These are phyloP conservation scores for Talaromyces borbonicus DNA, from an alignment of 495 filamentous ascomycete species.

Conservation along the genomic window DNA sequence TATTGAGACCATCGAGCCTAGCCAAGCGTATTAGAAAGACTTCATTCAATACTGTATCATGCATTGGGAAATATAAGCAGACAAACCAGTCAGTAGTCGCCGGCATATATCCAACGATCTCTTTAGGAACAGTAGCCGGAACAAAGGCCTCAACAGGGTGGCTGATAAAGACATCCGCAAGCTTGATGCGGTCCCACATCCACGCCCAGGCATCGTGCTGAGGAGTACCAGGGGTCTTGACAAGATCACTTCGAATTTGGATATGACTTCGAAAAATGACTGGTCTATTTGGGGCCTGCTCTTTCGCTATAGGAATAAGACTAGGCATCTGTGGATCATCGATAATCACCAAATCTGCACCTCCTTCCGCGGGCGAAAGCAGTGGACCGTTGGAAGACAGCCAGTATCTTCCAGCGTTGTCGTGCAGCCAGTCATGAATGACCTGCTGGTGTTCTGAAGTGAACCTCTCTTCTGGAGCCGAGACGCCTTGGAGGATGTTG, in stretches of 20 bases:
- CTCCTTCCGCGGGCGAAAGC: constrained; percentile 54
- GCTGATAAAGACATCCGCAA: constrained; percentile 72
- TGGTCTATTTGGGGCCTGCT: constrained; percentile 59
- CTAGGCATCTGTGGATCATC: constrained; percentile 88
- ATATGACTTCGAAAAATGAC: constrained; percentile 77
- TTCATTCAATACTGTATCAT: too few relatives aligned
- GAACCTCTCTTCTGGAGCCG: constrained; percentile 50
- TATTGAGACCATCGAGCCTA: constrained; percentile 81
- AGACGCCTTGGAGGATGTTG: constrained; percentile 85
- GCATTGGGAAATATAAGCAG: background rate
- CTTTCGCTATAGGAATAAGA: constrained; percentile 68
- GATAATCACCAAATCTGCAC: constrained; percentile 69
- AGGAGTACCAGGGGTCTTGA: constrained; percentile 48
- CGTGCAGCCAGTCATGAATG: constrained; percentile 64
- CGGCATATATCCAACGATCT: constrained; percentile 69
- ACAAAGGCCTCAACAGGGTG: constrained; percentile 76
- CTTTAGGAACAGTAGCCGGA: constrained; percentile 52
- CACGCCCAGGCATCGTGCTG: constrained; percentile 70
- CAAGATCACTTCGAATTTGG: constrained; percentile 70
- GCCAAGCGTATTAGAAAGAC: constrained; percentile 13
- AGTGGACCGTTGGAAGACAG: constrained; percentile 58
- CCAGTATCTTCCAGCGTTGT: constrained; percentile 75
- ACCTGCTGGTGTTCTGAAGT: constrained; percentile 46
- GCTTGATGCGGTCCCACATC: constrained; percentile 62
- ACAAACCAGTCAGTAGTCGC: constrained; percentile 73